Evolutionary conservation across 148 eudicot species (phyloP).

Genomic region (Amaranthus hypochondriacus): DNA sequence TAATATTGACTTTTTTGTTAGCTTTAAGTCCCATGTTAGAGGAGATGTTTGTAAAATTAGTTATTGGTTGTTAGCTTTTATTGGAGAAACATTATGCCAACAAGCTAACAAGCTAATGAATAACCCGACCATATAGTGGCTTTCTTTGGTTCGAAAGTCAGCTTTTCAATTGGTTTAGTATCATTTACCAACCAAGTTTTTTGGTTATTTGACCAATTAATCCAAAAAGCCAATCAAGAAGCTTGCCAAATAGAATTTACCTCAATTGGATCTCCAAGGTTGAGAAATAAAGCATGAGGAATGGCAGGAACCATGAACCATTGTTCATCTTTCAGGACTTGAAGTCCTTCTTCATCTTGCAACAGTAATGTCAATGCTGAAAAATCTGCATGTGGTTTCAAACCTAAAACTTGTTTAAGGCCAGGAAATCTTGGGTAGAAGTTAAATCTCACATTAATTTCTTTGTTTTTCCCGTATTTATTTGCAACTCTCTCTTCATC

Average conservation of each 20-base stretch:
- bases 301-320: slow-evolving; percentile 43
- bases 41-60: no score
- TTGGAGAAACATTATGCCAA: no score
- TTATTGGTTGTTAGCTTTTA: no score
- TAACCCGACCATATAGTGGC: no score
- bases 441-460: slow-evolving; percentile 30
- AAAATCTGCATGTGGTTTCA: slow-evolving; percentile 42
- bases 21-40: no score
- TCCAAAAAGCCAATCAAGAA: no score
- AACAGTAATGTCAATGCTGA: slow-evolving; percentile 38
- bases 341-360: slow-evolving; percentile 55
- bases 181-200: no score
- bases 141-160: no score
- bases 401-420: slow-evolving; percentile 34
- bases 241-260: slow-evolving; percentile 3
- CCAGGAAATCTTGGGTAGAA: slow-evolving; percentile 37
- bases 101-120: no score
- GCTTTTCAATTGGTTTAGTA: no score
- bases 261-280: slow-evolving; percentile 40
- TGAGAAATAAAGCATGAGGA: slow-evolving; percentile 38
- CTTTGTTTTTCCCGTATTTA: slow-evolving; percentile 28
- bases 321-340: slow-evolving; percentile 37
- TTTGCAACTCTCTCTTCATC: slow-evolving; percentile 22
- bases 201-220: no score
- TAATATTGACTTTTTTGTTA: no score